Base-by-base conservation (phyloP, 371 early-diverging fungal genomes). In the Mortierella sp. region DNA sequence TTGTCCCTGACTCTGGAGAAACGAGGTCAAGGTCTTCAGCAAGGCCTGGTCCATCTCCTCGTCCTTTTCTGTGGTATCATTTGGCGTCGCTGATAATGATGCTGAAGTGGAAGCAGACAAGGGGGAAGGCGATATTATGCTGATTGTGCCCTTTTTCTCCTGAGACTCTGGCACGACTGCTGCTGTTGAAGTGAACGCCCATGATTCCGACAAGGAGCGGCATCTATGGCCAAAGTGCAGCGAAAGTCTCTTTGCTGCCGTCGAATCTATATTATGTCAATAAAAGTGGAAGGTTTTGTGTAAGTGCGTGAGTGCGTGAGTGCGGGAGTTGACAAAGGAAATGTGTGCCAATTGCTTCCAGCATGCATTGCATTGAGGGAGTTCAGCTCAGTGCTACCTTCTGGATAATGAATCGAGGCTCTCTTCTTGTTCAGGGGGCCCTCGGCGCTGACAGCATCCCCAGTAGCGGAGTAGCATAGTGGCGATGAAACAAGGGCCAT, bases 141-240 rank as follows among this genome's bases (percentile, higher is more conserved):
- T 2, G 67, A 64, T n/a, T 26, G 44, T 29, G 2, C 53, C 61
- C 13, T 55, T 68, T 47, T 64, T 71, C 43, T 68, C 75, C 6
- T 64, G 65, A 19, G 58, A 44, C 39, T 71, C 79, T 24, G 76
- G 64, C 31, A 74, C 66, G 26, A 71, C 45, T 7, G 66, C 8
- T 2, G 66, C 64, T 1, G 75, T 31, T 2, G 76, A 58, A 2
- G 71, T 22, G 41, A 82, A 66, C 1, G 75, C 75, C 74, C 68
- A 74, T 5, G 83, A 82, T n/a, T 82, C 83, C 61, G 83, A 82
- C 9, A 74, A 71, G 11, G 83, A 82, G 26, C 83, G 71, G 66
- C 83, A 68, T n/a, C 78, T 78, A 47, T 66, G 41, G 16, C 75
- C 75, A 68, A 66, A 75, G 47, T 70, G 68, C 40, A 77, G 34